Base-by-base conservation (phyloP, 768 basidiomycete genomes). In the Punctularia strigosozonata region DNA sequence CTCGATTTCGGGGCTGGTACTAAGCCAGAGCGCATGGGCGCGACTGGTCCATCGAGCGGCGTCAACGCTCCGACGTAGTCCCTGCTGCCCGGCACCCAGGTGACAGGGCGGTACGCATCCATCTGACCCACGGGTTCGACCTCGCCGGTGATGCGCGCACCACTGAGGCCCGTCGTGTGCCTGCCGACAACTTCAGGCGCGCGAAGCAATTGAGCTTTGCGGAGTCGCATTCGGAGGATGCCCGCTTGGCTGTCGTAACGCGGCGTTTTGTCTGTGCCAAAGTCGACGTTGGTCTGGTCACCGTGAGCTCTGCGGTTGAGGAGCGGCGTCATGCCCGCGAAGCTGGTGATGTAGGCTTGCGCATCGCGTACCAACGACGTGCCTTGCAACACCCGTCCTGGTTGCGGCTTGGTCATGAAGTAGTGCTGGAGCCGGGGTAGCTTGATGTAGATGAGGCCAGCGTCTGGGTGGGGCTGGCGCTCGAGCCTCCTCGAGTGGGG, bases 401-500 rank as follows among this genome's bases (percentile, higher is more conserved):
- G 72, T 46, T 73, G 65, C 14, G 73, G 59, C 43, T 61, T 64
- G 6, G 65, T 64, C 51, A 61, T 65, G 52, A 77, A 60, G 37
- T 60, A 58, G 0, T 68, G 64, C 38, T 84, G 78, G 35, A 87
- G 57, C 5, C 44, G 38, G 5, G 79, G 64, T 25, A 69, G 64
- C 28, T 63, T 60, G 3, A 72, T 55, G 54, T 88, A 89, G 32
- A 62, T 59, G 30, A 87, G 64, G 3, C 72, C 86, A 26, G 66
- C 83, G 25, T 58, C 64, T 20, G 59, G 65, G 46, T 88, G 86
- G 0, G 82, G 82, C 40, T 71, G 64, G 31, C 71, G 77, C 43
- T 76, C 73, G 44, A 88, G 77, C 28, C 49, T 46, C 38, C 45
- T 58, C 18, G 63, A 57, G 10, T 44, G 39, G 4, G 52, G 44